Percentiles rank a stretch among this genome's conserved stretches.
phyloP scores from a whole-genome alignment of 495 filamentous ascomycete genomes.

The Aspergillus nanangensis region DNA sequence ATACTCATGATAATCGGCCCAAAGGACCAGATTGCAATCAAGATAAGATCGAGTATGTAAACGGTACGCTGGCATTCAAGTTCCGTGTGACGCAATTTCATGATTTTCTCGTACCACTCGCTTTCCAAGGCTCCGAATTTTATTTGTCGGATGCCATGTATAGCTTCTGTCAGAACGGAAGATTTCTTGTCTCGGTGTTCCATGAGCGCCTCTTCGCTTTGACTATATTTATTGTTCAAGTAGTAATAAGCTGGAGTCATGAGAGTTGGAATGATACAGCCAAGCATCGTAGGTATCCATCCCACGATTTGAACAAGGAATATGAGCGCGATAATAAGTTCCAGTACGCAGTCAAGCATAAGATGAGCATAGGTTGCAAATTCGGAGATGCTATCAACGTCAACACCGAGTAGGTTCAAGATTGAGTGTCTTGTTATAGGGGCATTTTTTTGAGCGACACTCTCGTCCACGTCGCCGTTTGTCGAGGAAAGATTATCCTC shows the following conservation, averaged over 20 bases:
- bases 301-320: constrained; percentile 63
- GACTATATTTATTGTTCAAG: constrained; percentile 56
- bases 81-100: constrained; percentile 54
- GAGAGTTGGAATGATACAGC: constrained; percentile 53
- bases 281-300: constrained; percentile 57
- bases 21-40: constrained; percentile 55
- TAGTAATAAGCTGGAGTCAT: constrained; percentile 60
- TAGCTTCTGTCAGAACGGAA: constrained; percentile 63
- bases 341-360: constrained; percentile 46
- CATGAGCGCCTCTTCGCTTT: constrained; percentile 63
- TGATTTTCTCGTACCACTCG: constrained; percentile 66
- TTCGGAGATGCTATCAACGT: constrained; percentile 58
- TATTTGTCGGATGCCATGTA: constrained; percentile 73
- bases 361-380: constrained; percentile 55
- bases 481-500: background rate
- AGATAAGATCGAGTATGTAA: constrained; percentile 44
- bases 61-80: constrained; percentile 53
- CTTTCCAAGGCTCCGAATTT: constrained; percentile 73
- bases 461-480: background rate
- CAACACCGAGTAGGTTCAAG: constrained; percentile 68
- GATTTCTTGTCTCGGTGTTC: constrained; percentile 66
- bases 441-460: background rate
- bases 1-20: constrained; percentile 64
- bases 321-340: constrained; percentile 55
- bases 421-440: constrained; percentile 48